Evolutionary conservation across 345 rosid species (phyloP).

Genomic region (Gynandropsis gynandra): DNA sequence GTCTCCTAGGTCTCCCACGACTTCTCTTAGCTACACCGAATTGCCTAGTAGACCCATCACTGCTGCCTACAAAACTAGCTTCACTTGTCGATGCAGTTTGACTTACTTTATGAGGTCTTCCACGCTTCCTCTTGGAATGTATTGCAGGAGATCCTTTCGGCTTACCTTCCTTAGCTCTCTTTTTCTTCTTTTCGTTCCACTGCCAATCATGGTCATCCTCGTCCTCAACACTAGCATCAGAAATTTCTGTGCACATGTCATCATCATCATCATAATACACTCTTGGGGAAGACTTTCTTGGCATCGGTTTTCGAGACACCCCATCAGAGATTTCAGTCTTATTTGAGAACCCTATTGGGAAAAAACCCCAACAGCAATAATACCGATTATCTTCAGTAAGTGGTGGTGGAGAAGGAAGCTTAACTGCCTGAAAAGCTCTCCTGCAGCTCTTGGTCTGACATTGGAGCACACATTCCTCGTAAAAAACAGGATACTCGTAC

Average conservation of each 20-base stretch:
- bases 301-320: slow-evolving; percentile 31
- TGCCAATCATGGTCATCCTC: slow-evolving; percentile 34
- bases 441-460: slow-evolving; percentile 59
- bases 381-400: slow-evolving; percentile 40
- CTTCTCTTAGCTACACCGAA: slow-evolving; percentile 4
- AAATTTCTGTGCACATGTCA: slow-evolving; percentile 37
- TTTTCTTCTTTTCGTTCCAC: slow-evolving; percentile 36
- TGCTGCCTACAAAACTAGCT: no score
- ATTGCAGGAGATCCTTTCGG: slow-evolving; percentile 33
- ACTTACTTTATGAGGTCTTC: slow-evolving; percentile 33
- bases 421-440: slow-evolving; percentile 76
- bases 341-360: slow-evolving; percentile 59
- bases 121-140: slow-evolving; percentile 30
- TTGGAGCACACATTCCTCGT: slow-evolving; percentile 63
- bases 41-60: no score
- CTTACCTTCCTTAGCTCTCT: slow-evolving; percentile 33
- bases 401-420: slow-evolving; percentile 54
- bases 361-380: slow-evolving; percentile 80
- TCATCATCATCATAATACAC: slow-evolving; percentile 40
- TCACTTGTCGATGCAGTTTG: slow-evolving; percentile 19
- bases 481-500: slow-evolving; percentile 60
- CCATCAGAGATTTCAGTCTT: slow-evolving; percentile 21
- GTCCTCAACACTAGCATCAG: slow-evolving; percentile 42
- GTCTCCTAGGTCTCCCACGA: not conserved
- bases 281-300: slow-evolving; percentile 35